These are phyloP conservation scores for Geotrichum restrictum DNA, from an alignment of 1,139 yeast species.

Conservation along the genomic window DNA sequence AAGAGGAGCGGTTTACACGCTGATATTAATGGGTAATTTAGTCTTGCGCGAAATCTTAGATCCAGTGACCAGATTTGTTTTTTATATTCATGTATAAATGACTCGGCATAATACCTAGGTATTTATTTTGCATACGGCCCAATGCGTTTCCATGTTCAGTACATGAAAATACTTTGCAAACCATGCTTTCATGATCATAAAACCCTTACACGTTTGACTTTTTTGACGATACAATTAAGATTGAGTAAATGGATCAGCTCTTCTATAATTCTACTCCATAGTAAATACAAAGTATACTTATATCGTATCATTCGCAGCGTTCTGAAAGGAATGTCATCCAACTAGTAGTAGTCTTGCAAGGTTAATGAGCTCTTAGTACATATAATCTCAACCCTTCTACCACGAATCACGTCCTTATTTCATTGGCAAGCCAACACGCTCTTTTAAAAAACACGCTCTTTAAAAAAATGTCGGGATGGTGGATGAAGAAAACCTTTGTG, in stretches of 20 bases:
- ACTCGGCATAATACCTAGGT: neutral
- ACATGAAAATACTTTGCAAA: neutral
- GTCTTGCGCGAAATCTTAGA: neutral
- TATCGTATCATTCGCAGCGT: too few species aligned
- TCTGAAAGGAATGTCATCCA: too few species aligned
- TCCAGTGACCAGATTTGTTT: neutral
- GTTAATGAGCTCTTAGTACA: too few species aligned
- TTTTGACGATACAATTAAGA: too few species aligned
- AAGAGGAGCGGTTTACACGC: too few species aligned
- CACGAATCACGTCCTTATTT: neutral
- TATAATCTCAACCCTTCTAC: neutral
- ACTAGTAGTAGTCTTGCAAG: too few species aligned
- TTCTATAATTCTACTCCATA: too few species aligned
- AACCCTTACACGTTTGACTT: too few species aligned
- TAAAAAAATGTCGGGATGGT: neutral
- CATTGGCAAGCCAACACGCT: neutral
- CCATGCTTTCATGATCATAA: neutral
- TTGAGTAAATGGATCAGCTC: too few species aligned
- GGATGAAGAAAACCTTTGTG: neutral
- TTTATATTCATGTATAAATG: neutral
- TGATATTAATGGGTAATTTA: too few species aligned
- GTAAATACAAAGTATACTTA: too few species aligned
- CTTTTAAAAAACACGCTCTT: neutral
- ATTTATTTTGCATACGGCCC: neutral
- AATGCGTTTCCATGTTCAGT: neutral